These are phyloP conservation scores for Metschnikowia drakensbergensis DNA, from an alignment of 805 yeast species.

Conservation along the genomic window DNA sequence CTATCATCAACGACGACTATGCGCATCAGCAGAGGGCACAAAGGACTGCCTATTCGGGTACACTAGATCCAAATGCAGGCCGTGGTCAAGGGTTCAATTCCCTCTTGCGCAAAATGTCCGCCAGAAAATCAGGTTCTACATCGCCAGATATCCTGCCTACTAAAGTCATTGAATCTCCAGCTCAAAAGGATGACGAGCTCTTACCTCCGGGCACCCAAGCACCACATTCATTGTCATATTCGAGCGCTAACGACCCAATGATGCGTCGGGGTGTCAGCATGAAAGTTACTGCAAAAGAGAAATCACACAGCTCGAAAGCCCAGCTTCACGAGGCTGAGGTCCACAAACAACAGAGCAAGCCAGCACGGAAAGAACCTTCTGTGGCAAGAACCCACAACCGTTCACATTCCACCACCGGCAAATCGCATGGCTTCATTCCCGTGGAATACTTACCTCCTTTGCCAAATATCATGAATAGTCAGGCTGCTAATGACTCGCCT, in stretches of 20 bases:
- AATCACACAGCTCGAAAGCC: conserved; percentile 25
- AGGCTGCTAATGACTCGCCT: conserved; percentile 19
- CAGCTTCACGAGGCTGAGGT: conserved; percentile 11
- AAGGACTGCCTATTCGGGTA: conserved; percentile 19
- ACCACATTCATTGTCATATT: not conserved
- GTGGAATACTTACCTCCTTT: conserved; percentile 44
- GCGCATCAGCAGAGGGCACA: conserved; percentile 1
- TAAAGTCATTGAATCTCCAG: conserved; percentile 3
- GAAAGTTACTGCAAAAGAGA: conserved; percentile 58
- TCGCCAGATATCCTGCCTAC: conserved; percentile 12
- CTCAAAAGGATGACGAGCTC: not conserved
- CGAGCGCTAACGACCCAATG: conserved; percentile 29
- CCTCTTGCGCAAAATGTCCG: conserved; percentile 34
- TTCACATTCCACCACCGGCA: conserved; percentile 23
- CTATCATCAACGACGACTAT: not conserved
- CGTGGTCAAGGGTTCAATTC: conserved; percentile 31
- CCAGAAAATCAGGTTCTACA: conserved; percentile 25
- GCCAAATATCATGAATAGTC: conserved; percentile 35
- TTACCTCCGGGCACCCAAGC: not conserved
- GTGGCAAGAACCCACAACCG: conserved; percentile 18
- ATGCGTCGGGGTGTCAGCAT: conserved; percentile 60
- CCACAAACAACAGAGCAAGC: not conserved
- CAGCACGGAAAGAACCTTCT: conserved; percentile 3
- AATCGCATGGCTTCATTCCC: conserved; percentile 39
- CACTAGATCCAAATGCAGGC: conserved; percentile 33